Evolutionary conservation across 257 asterid genomes (phyloP).

Genomic region (Nicotiana knightiana): DNA sequence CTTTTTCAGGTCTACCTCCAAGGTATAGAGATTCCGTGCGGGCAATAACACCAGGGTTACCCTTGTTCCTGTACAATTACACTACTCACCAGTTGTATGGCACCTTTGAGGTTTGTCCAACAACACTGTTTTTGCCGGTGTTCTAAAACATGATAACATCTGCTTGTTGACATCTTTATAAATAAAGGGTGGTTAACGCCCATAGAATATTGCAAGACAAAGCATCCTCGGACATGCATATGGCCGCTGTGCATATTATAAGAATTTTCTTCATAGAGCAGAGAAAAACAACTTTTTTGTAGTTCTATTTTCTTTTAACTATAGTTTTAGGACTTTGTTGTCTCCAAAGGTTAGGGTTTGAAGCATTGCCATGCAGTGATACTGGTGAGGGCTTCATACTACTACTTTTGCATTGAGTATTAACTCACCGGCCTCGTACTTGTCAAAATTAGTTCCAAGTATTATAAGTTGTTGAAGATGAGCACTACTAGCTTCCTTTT

Average conservation of each 20-base stretch:
- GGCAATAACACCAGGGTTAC: constrained; percentile 97
- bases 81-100: constrained; percentile 98
- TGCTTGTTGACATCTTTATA: background rate
- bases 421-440: background rate
- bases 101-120: constrained; percentile 62
- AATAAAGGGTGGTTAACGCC: background rate
- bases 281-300: background rate
- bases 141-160: background rate
- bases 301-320: background rate
- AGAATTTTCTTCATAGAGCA: background rate
- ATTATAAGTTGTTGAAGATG: background rate
- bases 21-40: constrained; percentile 92
- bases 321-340: background rate
- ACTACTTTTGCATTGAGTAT: background rate
- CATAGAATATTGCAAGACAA: background rate
- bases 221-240: background rate
- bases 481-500: background rate
- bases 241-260: background rate
- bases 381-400: background rate
- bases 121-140: background rate
- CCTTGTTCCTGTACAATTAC: constrained; percentile 80
- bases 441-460: background rate
- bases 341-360: background rate
- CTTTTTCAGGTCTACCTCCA: constrained; percentile 76
- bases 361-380: background rate